Evolutionary conservation across 75 land plant genomes (phyloP).

Genomic region (Adiantum capillusveneris): DNA sequence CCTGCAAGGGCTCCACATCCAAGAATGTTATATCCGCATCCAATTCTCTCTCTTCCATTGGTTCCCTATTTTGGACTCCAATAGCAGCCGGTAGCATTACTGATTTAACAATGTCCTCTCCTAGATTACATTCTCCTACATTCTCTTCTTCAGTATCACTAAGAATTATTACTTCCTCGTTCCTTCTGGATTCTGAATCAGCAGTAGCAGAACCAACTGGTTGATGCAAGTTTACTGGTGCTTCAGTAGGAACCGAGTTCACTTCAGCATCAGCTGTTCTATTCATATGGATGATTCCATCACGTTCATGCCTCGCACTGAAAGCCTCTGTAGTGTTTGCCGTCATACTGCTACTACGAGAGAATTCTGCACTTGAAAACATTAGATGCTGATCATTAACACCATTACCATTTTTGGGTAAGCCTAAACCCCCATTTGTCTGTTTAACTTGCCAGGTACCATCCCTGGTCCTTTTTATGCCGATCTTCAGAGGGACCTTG

Average conservation of each 20-base stretch:
- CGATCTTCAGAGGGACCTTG: conserved; percentile 46
- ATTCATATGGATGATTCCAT: conserved; percentile 35
- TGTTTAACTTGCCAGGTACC: conserved; percentile 77
- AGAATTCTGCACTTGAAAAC: conserved; percentile 25
- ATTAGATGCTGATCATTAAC: conserved; percentile 10
- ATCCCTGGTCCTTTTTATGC: conserved; percentile 68
- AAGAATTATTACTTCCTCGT: conserved; percentile 70
- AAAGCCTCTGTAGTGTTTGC: conserved; percentile 61
- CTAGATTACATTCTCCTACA: conserved; percentile 20
- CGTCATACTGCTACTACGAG: conserved; percentile 76
- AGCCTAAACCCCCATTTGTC: conserved; percentile 27
- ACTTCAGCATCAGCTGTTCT: conserved; percentile 40
- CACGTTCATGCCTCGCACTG: conserved; percentile 77
- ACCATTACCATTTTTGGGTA: conserved; percentile 7
- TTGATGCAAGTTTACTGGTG: neutral
- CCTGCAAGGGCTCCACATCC: neutral
- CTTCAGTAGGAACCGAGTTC: conserved; percentile 32
- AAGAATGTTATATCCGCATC: neutral
- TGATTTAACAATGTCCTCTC: conserved; percentile 8
- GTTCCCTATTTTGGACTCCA: neutral
- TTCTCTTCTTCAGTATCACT: conserved; percentile 93
- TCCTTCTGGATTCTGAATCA: neutral
- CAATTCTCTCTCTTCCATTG: neutral
- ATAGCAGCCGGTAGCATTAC: neutral
- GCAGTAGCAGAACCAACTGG: neutral